Conservation (phyloP, 768 basidiomycete genomes). For the Xerocomellus dryophilus region DNA sequence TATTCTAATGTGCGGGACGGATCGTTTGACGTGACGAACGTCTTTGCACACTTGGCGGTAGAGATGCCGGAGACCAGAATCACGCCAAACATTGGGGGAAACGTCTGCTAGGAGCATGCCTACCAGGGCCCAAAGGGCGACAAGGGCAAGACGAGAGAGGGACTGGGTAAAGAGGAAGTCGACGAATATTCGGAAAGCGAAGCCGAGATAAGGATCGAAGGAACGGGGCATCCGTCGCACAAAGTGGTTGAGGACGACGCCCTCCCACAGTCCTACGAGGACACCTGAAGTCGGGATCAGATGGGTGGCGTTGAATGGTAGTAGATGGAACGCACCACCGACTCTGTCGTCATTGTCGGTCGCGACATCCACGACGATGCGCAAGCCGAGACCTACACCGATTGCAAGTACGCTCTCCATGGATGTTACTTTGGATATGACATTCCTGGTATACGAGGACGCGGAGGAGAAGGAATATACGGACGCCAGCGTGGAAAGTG, state of each 20-base stretch:
- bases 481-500: slow-evolving; percentile 27
- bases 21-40: slow-evolving; percentile 29
- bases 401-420: slow-evolving; percentile 77
- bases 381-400: slow-evolving; percentile 61
- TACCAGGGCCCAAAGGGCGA: slow-evolving; percentile 50
- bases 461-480: slow-evolving; percentile 28
- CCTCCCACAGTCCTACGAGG: slow-evolving; percentile 77
- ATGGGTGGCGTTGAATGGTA: neutral
- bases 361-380: slow-evolving; percentile 55
- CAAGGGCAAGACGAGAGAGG: slow-evolving; percentile 43
- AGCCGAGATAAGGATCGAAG: slow-evolving; percentile 66
- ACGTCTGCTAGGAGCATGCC: slow-evolving; percentile 54
- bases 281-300: slow-evolving; percentile 41
- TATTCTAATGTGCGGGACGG: slow-evolving; percentile 31
- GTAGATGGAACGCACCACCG: slow-evolving; percentile 23
- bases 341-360: slow-evolving; percentile 32
- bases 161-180: slow-evolving; percentile 68
- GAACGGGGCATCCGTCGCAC: slow-evolving; percentile 62
- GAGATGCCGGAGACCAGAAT: slow-evolving; percentile 36
- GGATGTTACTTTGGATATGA: slow-evolving; percentile 27
- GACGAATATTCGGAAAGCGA: slow-evolving; percentile 65
- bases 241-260: slow-evolving; percentile 70
- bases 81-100: slow-evolving; percentile 44
- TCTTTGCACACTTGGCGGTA: slow-evolving; percentile 39
- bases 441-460: slow-evolving; percentile 29